A percentile compares a stretch with the other conserved stretches of the same genome.
These are phyloP conservation scores for Backusella westeae DNA, from an alignment of 192 early-diverging fungal genomes.

Conservation along the genomic window DNA sequence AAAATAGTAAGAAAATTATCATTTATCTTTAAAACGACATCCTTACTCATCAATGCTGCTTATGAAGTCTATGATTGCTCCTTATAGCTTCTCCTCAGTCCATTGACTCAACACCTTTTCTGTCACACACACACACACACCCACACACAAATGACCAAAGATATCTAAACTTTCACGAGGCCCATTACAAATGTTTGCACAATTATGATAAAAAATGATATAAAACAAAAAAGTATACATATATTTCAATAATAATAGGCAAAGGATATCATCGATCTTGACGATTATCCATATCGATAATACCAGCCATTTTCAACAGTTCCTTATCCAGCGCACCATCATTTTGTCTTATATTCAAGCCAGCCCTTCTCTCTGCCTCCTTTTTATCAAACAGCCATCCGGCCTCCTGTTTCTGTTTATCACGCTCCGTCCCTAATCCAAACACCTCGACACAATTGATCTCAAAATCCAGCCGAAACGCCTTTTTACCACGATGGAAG, in stretches of 20 bases:
- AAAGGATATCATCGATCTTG: conserved; percentile 15
- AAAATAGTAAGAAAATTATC: no score
- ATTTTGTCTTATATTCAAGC: conserved; percentile 37
- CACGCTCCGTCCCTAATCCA: conserved; percentile 46
- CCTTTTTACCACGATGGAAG: neutral
- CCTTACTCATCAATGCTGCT: no score
- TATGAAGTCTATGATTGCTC: no score
- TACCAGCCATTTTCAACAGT: conserved; percentile 32
- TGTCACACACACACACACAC: no score
- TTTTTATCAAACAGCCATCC: conserved; percentile 53
- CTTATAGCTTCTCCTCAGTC: no score
- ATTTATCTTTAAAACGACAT: no score
- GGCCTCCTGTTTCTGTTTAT: conserved; percentile 37
- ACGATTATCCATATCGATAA: conserved; percentile 27
- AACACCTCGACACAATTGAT: conserved; percentile 50
- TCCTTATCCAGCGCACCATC: conserved; percentile 45
- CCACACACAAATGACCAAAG: neutral
- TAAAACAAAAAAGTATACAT: neutral
- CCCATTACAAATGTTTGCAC: neutral
- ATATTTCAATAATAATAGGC: neutral
- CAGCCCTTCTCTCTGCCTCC: conserved; percentile 42
- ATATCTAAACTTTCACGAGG: neutral
- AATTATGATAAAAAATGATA: neutral
- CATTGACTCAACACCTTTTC: neutral
- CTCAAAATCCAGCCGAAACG: conserved; percentile 42